Percentiles rank a stretch among this genome's conserved stretches.
phyloP scores from a whole-genome alignment of 768 basidiomycete genomes.

The Psilocybe subaeruginosa region DNA sequence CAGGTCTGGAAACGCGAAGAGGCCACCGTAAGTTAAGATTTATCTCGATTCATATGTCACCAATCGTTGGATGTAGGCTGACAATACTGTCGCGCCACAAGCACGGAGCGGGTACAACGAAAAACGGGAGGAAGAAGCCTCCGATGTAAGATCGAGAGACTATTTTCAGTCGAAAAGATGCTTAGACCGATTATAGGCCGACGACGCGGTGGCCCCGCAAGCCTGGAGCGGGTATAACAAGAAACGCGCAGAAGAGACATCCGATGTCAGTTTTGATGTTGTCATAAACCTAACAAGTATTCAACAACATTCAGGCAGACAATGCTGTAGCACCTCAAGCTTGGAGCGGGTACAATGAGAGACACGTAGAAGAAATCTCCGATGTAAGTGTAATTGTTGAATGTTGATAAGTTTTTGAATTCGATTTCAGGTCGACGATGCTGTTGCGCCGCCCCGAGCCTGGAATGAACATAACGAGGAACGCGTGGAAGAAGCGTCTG shows the following conservation, averaged over 20 bases:
- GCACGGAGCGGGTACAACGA: background rate
- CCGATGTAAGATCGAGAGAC: background rate
- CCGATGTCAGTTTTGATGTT: background rate
- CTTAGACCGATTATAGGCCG: background rate
- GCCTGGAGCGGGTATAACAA: background rate
- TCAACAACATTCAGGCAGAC: background rate
- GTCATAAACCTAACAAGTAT: no score
- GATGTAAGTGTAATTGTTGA: no score
- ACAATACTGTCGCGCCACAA: background rate
- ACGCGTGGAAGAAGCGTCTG: background rate
- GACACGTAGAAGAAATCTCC: no score
- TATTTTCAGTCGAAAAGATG: no score
- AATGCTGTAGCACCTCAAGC: background rate
- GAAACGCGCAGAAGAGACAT: background rate
- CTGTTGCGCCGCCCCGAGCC: no score
- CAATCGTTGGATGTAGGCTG: background rate
- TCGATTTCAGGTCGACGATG: no score
- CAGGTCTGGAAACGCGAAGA: background rate
- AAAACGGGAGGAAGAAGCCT: background rate
- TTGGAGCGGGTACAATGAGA: no score
- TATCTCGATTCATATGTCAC: background rate
- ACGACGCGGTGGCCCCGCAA: background rate
- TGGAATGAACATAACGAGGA: background rate
- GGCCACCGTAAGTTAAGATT: background rate
- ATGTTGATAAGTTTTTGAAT: no score